Conservation (phyloP, 352 stramenopile genomes). For the Phytophthora hibernalis region DNA sequence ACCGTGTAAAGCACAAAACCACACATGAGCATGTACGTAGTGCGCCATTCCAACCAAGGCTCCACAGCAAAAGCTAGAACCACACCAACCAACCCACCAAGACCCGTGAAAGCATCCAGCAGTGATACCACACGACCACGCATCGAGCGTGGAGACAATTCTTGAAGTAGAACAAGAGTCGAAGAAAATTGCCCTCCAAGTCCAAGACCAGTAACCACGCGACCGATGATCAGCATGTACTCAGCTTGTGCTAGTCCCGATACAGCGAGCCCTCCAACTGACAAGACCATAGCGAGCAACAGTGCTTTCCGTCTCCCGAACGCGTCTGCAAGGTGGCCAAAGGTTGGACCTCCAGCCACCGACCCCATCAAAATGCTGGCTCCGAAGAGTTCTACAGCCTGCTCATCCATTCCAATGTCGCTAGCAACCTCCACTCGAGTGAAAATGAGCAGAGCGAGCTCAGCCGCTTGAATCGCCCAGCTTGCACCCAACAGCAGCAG, state of each 20-base stretch:
- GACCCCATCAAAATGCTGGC: constrained; percentile 20
- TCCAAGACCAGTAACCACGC: constrained; percentile 37
- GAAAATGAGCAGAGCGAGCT: constrained; percentile 45
- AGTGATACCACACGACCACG: constrained; percentile 36
- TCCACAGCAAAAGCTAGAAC: constrained; percentile 26
- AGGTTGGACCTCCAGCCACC: constrained; percentile 31
- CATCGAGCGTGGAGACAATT: constrained; percentile 30
- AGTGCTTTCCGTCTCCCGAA: constrained; percentile 30
- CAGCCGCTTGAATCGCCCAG: constrained; percentile 43
- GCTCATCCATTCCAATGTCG: constrained; percentile 24
- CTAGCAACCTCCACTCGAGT: constrained; percentile 26
- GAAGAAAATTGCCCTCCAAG: constrained; percentile 41
- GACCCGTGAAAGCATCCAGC: constrained; percentile 34
- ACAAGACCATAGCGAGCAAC: constrained; percentile 34
- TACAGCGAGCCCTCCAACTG: constrained; percentile 28
- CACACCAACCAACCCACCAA: constrained; percentile 31
- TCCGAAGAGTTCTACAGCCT: constrained; percentile 29
- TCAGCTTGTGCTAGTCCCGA: constrained; percentile 14
- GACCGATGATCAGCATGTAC: constrained; percentile 16
- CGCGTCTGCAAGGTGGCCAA: constrained; percentile 30
- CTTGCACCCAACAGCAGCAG: constrained; percentile 28
- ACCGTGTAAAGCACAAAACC: constrained; percentile 25
- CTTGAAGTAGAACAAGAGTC: constrained; percentile 33
- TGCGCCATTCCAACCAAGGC: constrained; percentile 32
- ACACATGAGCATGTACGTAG: constrained; percentile 24